Conservation (phyloP, 2,329 filamentous ascomycete genomes). For the Pseudogymnoascus sp. region DNA sequence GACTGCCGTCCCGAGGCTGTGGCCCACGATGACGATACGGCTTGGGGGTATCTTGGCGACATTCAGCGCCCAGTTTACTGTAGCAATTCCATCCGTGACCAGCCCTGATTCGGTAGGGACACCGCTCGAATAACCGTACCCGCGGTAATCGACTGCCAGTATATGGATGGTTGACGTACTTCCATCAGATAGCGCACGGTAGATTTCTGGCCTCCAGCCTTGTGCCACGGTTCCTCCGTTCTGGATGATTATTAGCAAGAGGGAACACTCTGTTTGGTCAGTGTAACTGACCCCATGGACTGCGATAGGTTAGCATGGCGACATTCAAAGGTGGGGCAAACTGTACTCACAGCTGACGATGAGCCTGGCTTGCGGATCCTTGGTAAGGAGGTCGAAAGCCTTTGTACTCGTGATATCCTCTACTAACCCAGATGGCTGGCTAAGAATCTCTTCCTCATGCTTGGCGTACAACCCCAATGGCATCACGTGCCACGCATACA, state of each 20-base stretch:
- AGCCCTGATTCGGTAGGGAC: conserved; percentile 71
- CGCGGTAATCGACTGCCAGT: conserved; percentile 84
- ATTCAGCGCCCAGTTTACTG: conserved; percentile 65
- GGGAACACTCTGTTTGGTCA: background rate
- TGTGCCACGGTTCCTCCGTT: conserved; percentile 85
- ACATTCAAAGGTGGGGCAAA: conserved; percentile 26
- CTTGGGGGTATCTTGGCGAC: conserved; percentile 56
- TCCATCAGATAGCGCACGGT: conserved; percentile 67
- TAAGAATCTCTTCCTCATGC: conserved; percentile 56
- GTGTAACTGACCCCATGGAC: conserved; percentile 53
- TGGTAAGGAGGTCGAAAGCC: conserved; percentile 53
- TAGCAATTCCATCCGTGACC: conserved; percentile 66
- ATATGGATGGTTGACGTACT: conserved; percentile 66
- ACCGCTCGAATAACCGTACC: conserved; percentile 77
- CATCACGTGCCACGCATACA: conserved; percentile 89
- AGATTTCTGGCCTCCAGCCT: conserved; percentile 65
- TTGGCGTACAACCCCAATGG: conserved; percentile 69
- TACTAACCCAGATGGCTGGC: conserved; percentile 35
- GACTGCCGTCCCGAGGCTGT: conserved; percentile 83
- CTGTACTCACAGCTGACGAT: conserved; percentile 53
- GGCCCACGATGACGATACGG: conserved; percentile 73
- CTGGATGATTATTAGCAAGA: conserved; percentile 30
- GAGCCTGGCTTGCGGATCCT: conserved; percentile 55
- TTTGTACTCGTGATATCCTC: conserved; percentile 47
- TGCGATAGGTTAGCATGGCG: conserved; percentile 27